Base-by-base conservation (phyloP, 805 yeast species). In the Lipomyces yamanashiensis region DNA sequence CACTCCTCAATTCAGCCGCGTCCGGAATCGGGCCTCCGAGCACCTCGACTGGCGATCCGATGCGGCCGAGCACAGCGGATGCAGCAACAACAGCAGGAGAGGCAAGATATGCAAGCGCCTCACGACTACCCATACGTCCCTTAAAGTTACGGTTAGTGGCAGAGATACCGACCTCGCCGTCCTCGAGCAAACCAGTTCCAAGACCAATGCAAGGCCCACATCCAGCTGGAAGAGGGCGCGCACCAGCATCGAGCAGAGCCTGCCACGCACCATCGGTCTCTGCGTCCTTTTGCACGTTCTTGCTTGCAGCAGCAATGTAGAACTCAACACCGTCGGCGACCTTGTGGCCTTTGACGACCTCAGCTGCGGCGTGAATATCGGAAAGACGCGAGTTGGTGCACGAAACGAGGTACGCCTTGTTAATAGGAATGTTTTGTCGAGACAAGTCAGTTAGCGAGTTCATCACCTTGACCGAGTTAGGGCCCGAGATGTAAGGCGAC, bases 171-270 rank as follows among this genome's bases (percentile, higher is more conserved):
- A 95, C 96, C 77, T 95, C 98, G 51, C 99, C 99, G 41, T 90
- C 93, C 77, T 95, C 87, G 70, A 95, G 81, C 68, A 95, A 80
- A 55, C 99, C 99, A 36, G 96, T 83, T 61, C 99, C 99, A 61
- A 95, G 81, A 43, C 99, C 99, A 74, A 95, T 95, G 81, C 99
- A 95, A 28, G 99, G 99, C 52, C 99, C 99, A 80, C 99, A 95
- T 23, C 99, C 99, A 15, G 99, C 96, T 21, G 98, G 98, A 71
- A 95, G 84, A 41, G 97, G 90, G 71, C 80, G 89, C 64, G 97
- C 96, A 58, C 99, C 99, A 9, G 98, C 97, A 61, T 87, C 93
- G 54, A 95, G 73, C 63, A 95, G 82, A 21, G 85, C 85, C 72
- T 92, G 83, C 99, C 99, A 96, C 15, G 96, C 96, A 61, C 99